Evolutionary conservation across 345 rosid genomes (phyloP).

Genomic region (Punica granatum): DNA sequence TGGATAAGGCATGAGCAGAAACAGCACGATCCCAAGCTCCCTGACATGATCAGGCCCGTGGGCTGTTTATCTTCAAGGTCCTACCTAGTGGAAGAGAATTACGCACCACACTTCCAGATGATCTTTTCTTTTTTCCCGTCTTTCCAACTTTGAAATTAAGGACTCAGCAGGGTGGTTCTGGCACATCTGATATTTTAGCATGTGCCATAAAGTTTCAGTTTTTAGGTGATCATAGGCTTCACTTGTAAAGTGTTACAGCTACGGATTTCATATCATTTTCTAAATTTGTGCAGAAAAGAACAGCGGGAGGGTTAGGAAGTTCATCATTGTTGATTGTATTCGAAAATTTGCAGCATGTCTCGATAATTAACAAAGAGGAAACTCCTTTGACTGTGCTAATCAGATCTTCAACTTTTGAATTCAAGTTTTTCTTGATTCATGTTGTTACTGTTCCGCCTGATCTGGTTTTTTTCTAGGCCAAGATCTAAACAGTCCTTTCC

Average conservation of each 20-base stretch:
- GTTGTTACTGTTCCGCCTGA: neutral
- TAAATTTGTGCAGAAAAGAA: neutral
- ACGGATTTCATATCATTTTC: neutral
- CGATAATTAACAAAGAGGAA: neutral
- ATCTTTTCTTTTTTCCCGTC: neutral
- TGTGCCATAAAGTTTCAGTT: neutral
- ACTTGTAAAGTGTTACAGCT: slow-evolving; percentile 2
- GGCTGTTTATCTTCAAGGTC: neutral
- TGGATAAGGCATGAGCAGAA: slow-evolving; percentile 54
- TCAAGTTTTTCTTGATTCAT: neutral
- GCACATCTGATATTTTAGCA: slow-evolving; percentile 8
- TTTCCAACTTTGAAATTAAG: neutral
- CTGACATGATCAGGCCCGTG: slow-evolving; percentile 41
- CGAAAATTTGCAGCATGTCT: too few species aligned
- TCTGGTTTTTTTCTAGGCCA: neutral
- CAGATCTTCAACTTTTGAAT: neutral
- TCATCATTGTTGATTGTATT: neutral
- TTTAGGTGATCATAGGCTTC: neutral
- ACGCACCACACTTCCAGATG: neutral
- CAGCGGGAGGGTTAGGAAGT: neutral
- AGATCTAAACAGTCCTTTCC: neutral
- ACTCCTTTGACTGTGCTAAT: neutral
- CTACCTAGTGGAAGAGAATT: neutral
- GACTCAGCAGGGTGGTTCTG: neutral
- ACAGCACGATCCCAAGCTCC: slow-evolving; percentile 43